phyloP scores from a whole-genome alignment of 2,329 filamentous ascomycete genomes.

The Xylariaceae sp. region DNA sequence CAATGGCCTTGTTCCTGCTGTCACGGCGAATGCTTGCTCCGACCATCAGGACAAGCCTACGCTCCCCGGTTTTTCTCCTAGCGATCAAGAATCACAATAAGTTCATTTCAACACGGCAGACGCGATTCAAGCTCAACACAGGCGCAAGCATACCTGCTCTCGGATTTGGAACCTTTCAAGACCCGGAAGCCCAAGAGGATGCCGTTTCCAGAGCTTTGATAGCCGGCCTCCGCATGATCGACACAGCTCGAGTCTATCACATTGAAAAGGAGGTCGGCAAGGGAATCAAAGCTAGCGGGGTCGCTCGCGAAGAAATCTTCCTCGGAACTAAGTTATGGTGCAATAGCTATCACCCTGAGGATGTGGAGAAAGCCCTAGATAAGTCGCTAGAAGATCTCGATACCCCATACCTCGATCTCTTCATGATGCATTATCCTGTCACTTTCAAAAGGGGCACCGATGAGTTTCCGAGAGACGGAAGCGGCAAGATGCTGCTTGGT shows the following conservation, averaged over 20 bases:
- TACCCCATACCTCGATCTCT: constrained; percentile 7
- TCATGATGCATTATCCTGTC: constrained; percentile 10
- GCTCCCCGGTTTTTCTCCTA: too few species aligned
- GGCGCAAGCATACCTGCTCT: constrained; percentile 27
- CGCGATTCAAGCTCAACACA: constrained; percentile 19
- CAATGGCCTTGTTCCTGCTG: too few species aligned
- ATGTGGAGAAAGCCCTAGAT: constrained; percentile 8
- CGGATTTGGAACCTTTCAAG: constrained; percentile 30
- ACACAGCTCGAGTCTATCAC: constrained; percentile 18
- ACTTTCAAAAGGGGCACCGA: constrained; percentile 16
- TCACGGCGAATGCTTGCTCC: too few species aligned
- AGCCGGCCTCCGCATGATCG: constrained; percentile 34
- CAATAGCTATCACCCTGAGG: constrained; percentile 6
- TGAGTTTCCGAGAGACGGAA: constrained; percentile 15
- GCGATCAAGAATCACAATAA: too few species aligned
- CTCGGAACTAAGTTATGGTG: constrained; percentile 8
- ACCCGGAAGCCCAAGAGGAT: constrained; percentile 26
- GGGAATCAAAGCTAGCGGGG: constrained; percentile 1
- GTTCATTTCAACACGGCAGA: not conserved
- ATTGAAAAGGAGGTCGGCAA: constrained; percentile 8
- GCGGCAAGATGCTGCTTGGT: constrained; percentile 19
- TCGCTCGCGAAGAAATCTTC: constrained; percentile 6
- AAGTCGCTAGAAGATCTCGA: constrained; percentile 3
- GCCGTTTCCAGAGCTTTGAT: constrained; percentile 25
- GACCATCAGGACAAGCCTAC: too few species aligned